These are phyloP conservation scores for Linum tenue DNA, from an alignment of 345 rosid genomes.

Conservation along the genomic window DNA sequence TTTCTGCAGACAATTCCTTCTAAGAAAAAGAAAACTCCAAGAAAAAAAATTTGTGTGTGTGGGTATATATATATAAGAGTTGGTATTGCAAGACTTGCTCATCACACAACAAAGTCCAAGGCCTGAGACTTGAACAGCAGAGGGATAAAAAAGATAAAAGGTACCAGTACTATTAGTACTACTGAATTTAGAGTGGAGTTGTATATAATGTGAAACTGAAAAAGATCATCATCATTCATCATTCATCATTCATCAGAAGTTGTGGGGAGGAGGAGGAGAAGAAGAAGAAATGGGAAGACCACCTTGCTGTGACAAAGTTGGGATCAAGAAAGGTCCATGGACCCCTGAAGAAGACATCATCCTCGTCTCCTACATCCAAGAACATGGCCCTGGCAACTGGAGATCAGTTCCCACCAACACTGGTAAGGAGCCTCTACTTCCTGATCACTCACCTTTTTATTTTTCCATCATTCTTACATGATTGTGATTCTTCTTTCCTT, in stretches of 20 bases:
- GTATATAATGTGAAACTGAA: conserved; percentile 1
- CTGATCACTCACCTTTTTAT: too few species aligned
- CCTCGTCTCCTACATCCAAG: conserved; percentile 46
- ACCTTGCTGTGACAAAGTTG: conserved; percentile 75
- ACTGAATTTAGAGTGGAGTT: too few species aligned
- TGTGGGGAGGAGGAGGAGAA: conserved; percentile 45
- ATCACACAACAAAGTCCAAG: background rate
- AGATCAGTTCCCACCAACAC: conserved; percentile 68
- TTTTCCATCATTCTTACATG: too few species aligned
- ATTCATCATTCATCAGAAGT: background rate
- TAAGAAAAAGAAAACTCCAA: too few species aligned
- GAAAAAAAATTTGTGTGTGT: too few species aligned
- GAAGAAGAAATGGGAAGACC: conserved; percentile 63
- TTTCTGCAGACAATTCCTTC: too few species aligned
- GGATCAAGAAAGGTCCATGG: conserved; percentile 86
- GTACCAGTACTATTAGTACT: too few species aligned
- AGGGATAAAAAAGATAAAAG: too few species aligned
- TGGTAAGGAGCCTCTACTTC: conserved; percentile 27
- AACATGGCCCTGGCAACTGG: conserved; percentile 70
- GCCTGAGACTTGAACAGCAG: background rate
- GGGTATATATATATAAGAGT: too few species aligned
- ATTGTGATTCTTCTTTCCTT: background rate
- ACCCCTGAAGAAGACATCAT: conserved; percentile 66
- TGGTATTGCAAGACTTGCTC: too few species aligned
- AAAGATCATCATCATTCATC: background rate